Base-by-base conservation (phyloP, 257 asterid genomes). In the Ajuga chamaepitys region DNA sequence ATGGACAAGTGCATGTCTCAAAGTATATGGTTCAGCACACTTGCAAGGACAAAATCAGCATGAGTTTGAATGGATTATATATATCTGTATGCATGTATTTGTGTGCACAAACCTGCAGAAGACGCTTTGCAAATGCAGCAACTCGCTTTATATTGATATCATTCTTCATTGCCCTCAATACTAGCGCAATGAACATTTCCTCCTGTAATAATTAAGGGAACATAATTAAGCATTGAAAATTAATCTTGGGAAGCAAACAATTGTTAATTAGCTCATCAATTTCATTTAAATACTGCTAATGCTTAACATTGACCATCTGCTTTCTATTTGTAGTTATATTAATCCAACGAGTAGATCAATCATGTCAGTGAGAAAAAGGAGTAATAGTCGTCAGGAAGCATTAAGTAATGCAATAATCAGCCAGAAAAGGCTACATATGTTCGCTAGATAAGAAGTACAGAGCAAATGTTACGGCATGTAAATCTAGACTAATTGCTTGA, bases 41-140 rank as follows among this genome's bases (percentile, higher is more conserved):
- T 34, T 32, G 26, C n/a, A n/a, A n/a, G 14, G 64, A 67, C 30
- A 38, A 59, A 13, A 64, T 4, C 40, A 53, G 37, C 57, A 52
- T 25, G 30, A 37, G 20, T 22, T 44, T 30, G 68, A 13, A 52
- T 26, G 60, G 46, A 7, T 17, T 45, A 61, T 72, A 20, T 55
- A 40, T n/a, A n/a, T n/a, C n/a, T n/a, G n/a, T n/a, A n/a, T n/a
- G n/a, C n/a, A n/a, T n/a, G n/a, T n/a, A n/a, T n/a, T n/a, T n/a
- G n/a, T n/a, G n/a, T n/a, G 45, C 42, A 51, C 80, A 47, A 67
- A 93, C 99, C 97, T 93, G 99, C 64, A 93, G 73, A 76, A 93
- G 78, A 44, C 97, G 96, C 86, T 93, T 93, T 7, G 97, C 68
- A 71, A 93, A 93, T 59, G 97, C 97, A 65, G 96, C 92, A 66